Evolutionary conservation across 2,329 filamentous ascomycete genomes (phyloP).

Genomic region (Iodosphaeria phyllophila): DNA sequence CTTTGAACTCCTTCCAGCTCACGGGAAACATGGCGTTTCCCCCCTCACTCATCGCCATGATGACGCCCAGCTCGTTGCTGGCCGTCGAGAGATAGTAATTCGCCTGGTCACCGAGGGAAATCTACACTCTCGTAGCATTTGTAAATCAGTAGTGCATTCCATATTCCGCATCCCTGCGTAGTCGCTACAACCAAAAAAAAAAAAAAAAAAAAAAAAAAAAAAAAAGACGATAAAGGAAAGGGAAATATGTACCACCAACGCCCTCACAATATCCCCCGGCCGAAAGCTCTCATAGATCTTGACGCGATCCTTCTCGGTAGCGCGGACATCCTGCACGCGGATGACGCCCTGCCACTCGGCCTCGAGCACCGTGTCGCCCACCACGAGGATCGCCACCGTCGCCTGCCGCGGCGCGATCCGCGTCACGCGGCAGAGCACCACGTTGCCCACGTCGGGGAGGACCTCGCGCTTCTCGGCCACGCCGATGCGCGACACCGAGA

Average conservation of each 20-base stretch:
- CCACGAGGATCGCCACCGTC: constrained; percentile 68
- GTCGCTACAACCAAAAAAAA: no score
- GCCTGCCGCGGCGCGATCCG: constrained; percentile 75
- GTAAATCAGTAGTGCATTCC: no score
- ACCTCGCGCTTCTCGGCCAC: constrained; percentile 40
- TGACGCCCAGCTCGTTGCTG: constrained; percentile 77
- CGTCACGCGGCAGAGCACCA: constrained; percentile 70
- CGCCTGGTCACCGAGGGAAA: constrained; percentile 79
- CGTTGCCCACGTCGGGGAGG: constrained; percentile 62
- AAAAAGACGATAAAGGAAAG: not conserved
- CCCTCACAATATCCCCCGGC: constrained; percentile 80
- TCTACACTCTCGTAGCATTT: no score
- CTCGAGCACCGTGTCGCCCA: constrained; percentile 52
- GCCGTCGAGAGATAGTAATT: constrained; percentile 94
- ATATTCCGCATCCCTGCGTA: no score
- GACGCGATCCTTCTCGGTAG: constrained; percentile 90
- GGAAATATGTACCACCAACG: constrained; percentile 47
- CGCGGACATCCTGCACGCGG: constrained; percentile 75
- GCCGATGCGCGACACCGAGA: constrained; percentile 33
- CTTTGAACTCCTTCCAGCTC: constrained; percentile 88
- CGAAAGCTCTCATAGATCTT: constrained; percentile 81
- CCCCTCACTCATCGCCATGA: constrained; percentile 76
- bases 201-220: constrained; percentile 1
- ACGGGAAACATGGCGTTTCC: constrained; percentile 86
- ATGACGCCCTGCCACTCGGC: constrained; percentile 77